Evolutionary conservation across 495 filamentous ascomycete genomes (phyloP), one percentile per base, ranked within the genome.

Genomic region (Penicillium diatomitis): DNA sequence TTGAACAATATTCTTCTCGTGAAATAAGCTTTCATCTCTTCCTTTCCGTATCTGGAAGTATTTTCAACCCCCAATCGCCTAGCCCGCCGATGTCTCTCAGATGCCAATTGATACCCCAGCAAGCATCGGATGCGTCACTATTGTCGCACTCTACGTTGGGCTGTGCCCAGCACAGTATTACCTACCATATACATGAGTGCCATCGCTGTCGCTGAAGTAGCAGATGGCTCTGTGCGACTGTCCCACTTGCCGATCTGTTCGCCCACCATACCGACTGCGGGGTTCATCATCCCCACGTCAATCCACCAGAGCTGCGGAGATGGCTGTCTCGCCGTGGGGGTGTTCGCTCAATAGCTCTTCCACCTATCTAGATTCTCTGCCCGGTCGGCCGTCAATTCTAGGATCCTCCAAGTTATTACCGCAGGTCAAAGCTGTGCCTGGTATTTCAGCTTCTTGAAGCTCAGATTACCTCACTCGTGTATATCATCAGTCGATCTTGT

Each of bases 261-360:
- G 44, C 44, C 44, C 20, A 46, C 8, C 28, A 29, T 27, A 32
- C 44, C 44, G 34, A 46, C 37, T 27, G 32, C 35, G 20, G 4
- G 33, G 31, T 37, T 46, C 32, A 34, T 44, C 41, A 20, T 35
- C 29, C 44, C 20, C 44, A 37, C 44, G 44, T 37, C 44, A 32
- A 42, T 31, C 20, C 8, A 40, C 38, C 10, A 34, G 9, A 32
- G n/a, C 11, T 11, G 29, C 44, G 44, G 44, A 37, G 32, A 20
- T 37, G 35, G 44, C 44, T 46, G 32, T 34, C 32, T 50, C 44
- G 28, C 50, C 3, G 29, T 42, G 40, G 40, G 40, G 39, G 28
- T 27, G 6, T 44, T 33, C 34, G 41, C 27, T 44, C 32, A 33
- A 44, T 34, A 33, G n/a, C 41, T 32, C 27, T 30, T 20, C 20